These are phyloP conservation scores for Globisporangium cederbergense DNA, from an alignment of 352 stramenopile genomes.

Conservation along the genomic window DNA sequence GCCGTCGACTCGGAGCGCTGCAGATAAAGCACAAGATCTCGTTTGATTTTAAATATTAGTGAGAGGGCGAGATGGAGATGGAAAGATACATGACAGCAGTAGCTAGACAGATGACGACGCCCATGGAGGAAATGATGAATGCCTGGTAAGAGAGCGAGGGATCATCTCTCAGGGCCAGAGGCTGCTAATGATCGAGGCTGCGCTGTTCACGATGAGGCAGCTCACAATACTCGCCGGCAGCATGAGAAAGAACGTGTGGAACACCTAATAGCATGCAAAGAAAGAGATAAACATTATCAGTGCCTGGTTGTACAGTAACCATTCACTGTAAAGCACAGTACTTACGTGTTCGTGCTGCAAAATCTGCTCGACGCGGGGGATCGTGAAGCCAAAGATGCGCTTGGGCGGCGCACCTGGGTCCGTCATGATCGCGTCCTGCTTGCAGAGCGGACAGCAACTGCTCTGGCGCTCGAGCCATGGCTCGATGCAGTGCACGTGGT, in stretches of 20 bases:
- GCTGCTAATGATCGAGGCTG: constrained; percentile 66
- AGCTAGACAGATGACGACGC: not conserved
- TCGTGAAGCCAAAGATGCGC: constrained; percentile 57
- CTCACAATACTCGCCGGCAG: constrained; percentile 75
- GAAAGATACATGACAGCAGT: constrained; percentile 1
- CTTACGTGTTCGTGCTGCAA: constrained; percentile 73
- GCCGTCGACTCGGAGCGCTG: not conserved
- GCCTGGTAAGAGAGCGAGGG: not conserved
- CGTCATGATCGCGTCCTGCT: constrained; percentile 69
- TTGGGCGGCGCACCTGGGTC: constrained; percentile 47
- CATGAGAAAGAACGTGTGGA: constrained; percentile 82
- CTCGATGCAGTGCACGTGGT: constrained; percentile 84
- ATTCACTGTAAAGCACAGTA: constrained; percentile 4
- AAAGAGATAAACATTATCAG: constrained; percentile 6
- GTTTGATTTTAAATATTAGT: constrained; percentile 21
- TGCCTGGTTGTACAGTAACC: constrained; percentile 16
- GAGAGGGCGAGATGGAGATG: not conserved
- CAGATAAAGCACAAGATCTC: constrained; percentile 14
- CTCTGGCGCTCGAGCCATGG: constrained; percentile 80
- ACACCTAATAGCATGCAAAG: constrained; percentile 34
- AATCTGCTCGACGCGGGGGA: constrained; percentile 62
- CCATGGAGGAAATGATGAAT: not conserved
- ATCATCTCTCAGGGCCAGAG: constrained; percentile 57
- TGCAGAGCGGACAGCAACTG: constrained; percentile 79
- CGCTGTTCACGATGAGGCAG: constrained; percentile 75